Percentiles rank a stretch among this genome's conserved stretches.
Conservation (phyloP, 176 grass and related monocot genomes). For the Bonia amplexicaulis region DNA sequence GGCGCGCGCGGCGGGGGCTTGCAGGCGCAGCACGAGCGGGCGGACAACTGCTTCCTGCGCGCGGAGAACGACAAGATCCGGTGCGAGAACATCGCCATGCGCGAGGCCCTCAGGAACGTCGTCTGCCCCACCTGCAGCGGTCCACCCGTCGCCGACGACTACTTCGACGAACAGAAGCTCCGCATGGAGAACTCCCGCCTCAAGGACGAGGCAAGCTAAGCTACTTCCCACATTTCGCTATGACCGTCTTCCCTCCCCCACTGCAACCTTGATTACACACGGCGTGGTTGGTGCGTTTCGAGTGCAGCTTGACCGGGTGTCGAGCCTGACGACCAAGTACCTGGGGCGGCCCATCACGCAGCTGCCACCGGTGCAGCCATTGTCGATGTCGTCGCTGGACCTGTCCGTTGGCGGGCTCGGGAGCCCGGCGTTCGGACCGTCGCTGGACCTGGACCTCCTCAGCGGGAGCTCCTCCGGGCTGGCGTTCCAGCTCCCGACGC, state of each 20-base stretch:
- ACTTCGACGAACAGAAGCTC: conserved; percentile 94
- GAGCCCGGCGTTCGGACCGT: conserved; percentile 46
- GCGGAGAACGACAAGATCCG: conserved; percentile 98
- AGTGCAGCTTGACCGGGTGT: conserved; percentile 74
- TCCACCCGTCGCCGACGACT: conserved; percentile 68
- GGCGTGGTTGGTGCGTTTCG: no score
- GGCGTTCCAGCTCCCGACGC: conserved; percentile 38
- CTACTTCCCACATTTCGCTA: background rate
- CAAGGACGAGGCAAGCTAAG: conserved; percentile 71
- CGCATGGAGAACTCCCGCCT: conserved; percentile 84
- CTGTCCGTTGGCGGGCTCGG: conserved; percentile 64
- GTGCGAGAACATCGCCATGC: conserved; percentile 96
- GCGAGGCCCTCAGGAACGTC: conserved; percentile 73
- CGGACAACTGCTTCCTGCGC: conserved; percentile 82
- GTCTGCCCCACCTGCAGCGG: conserved; percentile 85
- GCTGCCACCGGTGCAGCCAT: conserved; percentile 58
- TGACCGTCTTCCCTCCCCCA: background rate
- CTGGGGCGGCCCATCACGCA: conserved; percentile 78
- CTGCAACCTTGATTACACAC: background rate
- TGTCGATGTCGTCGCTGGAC: conserved; percentile 87
- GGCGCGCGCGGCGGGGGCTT: background rate
- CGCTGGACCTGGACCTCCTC: conserved; percentile 75
- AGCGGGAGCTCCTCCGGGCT: conserved; percentile 37
- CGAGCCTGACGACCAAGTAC: conserved; percentile 78
- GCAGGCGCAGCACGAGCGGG: conserved; percentile 84